Conservation (phyloP, 2,329 filamentous ascomycete species). For the Fusarium keratoplasticum region DNA sequence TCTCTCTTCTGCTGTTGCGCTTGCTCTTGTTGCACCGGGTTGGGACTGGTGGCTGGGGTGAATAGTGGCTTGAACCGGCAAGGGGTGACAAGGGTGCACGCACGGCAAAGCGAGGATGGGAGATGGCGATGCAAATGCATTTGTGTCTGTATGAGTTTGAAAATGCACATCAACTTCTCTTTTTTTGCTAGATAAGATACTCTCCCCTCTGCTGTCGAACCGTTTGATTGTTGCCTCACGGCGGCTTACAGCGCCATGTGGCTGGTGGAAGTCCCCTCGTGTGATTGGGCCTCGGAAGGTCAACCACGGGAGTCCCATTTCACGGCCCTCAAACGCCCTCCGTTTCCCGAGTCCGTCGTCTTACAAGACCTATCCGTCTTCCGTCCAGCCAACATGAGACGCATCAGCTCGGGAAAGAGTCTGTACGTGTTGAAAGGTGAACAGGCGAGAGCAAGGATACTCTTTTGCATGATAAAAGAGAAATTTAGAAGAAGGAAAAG, state of each 20-base stretch:
- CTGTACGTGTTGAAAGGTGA: not conserved
- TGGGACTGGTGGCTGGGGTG: slow-evolving; percentile 15
- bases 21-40: not conserved
- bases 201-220: not conserved
- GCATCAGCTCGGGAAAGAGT: not conserved
- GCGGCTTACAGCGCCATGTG: slow-evolving; percentile 12
- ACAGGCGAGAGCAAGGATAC: not conserved
- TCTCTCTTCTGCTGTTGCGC: not conserved
- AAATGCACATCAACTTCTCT: not conserved
- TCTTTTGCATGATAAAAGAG: not conserved
- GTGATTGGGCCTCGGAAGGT: slow-evolving; percentile 10
- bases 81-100: slow-evolving; percentile 2
- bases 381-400: not conserved
- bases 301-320: slow-evolving; percentile 8
- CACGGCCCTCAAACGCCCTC: slow-evolving; percentile 19
- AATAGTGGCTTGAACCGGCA: slow-evolving; percentile 11
- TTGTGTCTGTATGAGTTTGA: not conserved
- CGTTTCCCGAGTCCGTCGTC: slow-evolving; percentile 22
- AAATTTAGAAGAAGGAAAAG: not conserved
- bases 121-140: not conserved
- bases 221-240: not conserved
- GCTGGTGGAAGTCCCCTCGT: not conserved
- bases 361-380: slow-evolving; percentile 15
- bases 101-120: not conserved
- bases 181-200: not conserved